Evolutionary conservation across 176 grass and related monocot genomes (phyloP).

Genomic region (Pontederia paniculata): DNA sequence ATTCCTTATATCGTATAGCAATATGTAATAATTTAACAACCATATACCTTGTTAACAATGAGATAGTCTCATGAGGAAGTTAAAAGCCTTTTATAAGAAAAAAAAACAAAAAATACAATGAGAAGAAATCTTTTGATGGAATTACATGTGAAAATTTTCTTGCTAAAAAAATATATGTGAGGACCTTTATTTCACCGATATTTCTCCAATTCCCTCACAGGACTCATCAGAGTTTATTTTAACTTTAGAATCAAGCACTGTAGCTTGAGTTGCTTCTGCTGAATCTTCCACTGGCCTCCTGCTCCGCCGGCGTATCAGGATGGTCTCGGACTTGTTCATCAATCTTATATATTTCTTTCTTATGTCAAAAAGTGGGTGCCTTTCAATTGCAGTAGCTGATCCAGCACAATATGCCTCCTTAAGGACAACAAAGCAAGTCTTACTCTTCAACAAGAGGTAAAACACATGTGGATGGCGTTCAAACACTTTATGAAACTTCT

Average conservation of each 20-base stretch:
- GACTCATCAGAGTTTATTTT: not conserved
- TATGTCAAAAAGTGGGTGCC: slow-evolving; percentile 50
- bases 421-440: slow-evolving; percentile 70
- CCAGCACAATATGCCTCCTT: slow-evolving; percentile 64
- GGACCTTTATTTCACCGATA: not conserved
- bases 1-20: no score
- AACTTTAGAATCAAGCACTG: not conserved
- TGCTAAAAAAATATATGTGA: no score
- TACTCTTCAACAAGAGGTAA: slow-evolving; percentile 71
- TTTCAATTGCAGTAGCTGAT: slow-evolving; percentile 25
- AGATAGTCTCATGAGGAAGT: no score
- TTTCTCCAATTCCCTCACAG: not conserved
- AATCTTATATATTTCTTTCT: slow-evolving; percentile 47
- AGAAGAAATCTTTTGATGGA: no score
- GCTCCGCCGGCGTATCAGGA: slow-evolving; percentile 31
- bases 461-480: slow-evolving; percentile 59
- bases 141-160: no score
- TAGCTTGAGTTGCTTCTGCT: slow-evolving; percentile 5
- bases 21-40: no score
- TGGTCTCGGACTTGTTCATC: slow-evolving; percentile 45
- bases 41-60: no score
- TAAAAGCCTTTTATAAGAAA: no score
- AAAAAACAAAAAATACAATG: no score
- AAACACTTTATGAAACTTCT: slow-evolving; percentile 55
- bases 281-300: slow-evolving; percentile 12